Base-by-base conservation (phyloP, 2,329 filamentous ascomycete genomes). In the Tolypocladium paradoxum region DNA sequence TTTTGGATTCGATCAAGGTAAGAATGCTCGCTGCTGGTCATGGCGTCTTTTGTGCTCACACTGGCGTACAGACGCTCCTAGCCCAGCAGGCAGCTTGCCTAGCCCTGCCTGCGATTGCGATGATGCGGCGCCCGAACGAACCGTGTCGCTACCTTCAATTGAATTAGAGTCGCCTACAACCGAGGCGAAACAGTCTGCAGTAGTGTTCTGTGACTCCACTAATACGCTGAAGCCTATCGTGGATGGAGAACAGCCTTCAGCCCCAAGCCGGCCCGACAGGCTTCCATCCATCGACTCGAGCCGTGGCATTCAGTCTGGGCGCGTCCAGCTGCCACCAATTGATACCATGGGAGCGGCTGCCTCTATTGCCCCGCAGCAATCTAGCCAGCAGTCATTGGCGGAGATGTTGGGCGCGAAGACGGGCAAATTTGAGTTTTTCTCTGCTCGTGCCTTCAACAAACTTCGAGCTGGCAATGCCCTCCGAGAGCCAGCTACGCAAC, bases 381-480 rank as follows among this genome's bases (percentile, higher is more conserved):
- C 36, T n/a, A 35, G 50, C 2, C 35, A 50, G 27, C 40, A 50
- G 14, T 49, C 49, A 14, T n/a, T 54, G 24, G 65, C 64, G 18
- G 63, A 68, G 38, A 49, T 58, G 7, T 59, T 73, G 45, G 70
- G 70, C 1, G 58, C 63, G 27, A 67, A 61, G 50, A 67, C 64
- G 3, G 71, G 69, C 1, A 74, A 73, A 49, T 54, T 54, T 9
- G 70, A 52, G 38, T 47, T 36, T 43, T 52, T 52, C 38, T 46
- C n/a, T 18, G 50, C 50, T 35, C 50, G 38, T 18, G 20, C 18
- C 20, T 47, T 27, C 37, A 37, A 31, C 38, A 34, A 50, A 45
- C n/a, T n/a, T n/a, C n/a, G n/a, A n/a, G n/a, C n/a, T n/a, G n/a
- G n/a, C n/a, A n/a, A n/a, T n/a, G n/a, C n/a, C n/a, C n/a, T n/a